Evolutionary conservation across 805 yeast genomes (phyloP).

Genomic region (Zygoascus biomembranicola): DNA sequence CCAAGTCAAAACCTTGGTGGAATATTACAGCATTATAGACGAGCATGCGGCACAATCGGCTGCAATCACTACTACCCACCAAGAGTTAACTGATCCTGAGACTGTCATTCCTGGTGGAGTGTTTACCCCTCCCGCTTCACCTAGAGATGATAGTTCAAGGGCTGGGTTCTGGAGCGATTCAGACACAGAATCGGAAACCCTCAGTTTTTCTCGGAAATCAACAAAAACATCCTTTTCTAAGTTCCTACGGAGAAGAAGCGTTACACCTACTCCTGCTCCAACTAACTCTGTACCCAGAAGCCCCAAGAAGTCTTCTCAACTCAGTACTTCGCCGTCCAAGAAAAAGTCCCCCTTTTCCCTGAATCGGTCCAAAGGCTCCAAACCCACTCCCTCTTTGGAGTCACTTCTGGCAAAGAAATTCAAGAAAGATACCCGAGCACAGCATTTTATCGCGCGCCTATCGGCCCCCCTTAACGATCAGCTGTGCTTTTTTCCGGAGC

Average conservation of each 20-base stretch:
- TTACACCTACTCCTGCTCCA: not conserved
- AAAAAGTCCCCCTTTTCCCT: not conserved
- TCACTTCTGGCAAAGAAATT: not conserved
- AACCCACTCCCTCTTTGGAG: not conserved
- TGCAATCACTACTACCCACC: not conserved
- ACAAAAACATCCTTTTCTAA: not conserved
- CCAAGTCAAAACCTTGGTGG: constrained; percentile 6
- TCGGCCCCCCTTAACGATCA: constrained; percentile 6
- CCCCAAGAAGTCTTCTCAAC: not conserved
- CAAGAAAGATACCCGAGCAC: constrained; percentile 1
- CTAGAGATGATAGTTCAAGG: not conserved
- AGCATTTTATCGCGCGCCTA: not conserved
- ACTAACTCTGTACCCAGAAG: not conserved
- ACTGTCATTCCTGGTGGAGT: not conserved
- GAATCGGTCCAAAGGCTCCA: not conserved
- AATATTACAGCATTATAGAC: constrained; percentile 1
- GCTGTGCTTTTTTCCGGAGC: constrained; percentile 13
- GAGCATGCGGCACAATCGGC: constrained; percentile 1
- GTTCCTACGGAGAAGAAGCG: not conserved
- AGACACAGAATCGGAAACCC: not conserved
- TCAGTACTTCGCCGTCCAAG: not conserved
- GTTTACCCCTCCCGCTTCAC: not conserved
- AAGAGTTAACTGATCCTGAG: not conserved
- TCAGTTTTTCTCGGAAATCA: not conserved
- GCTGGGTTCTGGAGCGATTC: not conserved